These are phyloP conservation scores for Datura wrightii DNA, from an alignment of 257 asterid genomes.

Conservation along the genomic window DNA sequence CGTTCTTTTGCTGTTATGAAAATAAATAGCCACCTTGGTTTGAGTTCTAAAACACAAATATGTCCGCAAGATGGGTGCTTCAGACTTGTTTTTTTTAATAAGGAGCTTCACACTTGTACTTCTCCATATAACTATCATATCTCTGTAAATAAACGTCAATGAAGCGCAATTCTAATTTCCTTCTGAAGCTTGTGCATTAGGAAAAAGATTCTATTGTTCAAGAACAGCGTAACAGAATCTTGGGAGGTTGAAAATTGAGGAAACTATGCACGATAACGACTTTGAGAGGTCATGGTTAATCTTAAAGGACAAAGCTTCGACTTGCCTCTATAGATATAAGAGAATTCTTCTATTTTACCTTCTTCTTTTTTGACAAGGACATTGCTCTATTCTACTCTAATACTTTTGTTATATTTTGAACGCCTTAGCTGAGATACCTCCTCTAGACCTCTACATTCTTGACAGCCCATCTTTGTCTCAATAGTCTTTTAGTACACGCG, in stretches of 20 bases:
- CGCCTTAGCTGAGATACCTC: neutral
- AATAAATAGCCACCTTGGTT: neutral
- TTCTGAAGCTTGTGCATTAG: neutral
- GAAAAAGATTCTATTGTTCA: neutral
- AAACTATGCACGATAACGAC: neutral
- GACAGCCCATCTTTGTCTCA: neutral
- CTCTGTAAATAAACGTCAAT: neutral
- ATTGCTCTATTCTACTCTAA: neutral
- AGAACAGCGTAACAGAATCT: neutral
- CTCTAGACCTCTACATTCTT: neutral
- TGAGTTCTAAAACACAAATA: constrained; percentile 17
- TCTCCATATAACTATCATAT: neutral
- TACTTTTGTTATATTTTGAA: neutral
- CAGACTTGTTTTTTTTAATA: too few species aligned
- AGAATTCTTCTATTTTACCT: neutral
- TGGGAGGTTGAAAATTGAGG: constrained; percentile 13
- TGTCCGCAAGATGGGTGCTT: neutral
- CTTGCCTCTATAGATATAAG: constrained; percentile 3
- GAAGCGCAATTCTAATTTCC: neutral
- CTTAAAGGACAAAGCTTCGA: neutral
- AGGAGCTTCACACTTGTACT: neutral
- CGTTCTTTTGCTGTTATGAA: neutral
- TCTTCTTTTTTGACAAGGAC: neutral
- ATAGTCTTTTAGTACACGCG: neutral
- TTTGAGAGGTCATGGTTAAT: neutral